phyloP scores from a whole-genome alignment of 2,329 filamentous ascomycete species.

The Fusarium sp. region DNA sequence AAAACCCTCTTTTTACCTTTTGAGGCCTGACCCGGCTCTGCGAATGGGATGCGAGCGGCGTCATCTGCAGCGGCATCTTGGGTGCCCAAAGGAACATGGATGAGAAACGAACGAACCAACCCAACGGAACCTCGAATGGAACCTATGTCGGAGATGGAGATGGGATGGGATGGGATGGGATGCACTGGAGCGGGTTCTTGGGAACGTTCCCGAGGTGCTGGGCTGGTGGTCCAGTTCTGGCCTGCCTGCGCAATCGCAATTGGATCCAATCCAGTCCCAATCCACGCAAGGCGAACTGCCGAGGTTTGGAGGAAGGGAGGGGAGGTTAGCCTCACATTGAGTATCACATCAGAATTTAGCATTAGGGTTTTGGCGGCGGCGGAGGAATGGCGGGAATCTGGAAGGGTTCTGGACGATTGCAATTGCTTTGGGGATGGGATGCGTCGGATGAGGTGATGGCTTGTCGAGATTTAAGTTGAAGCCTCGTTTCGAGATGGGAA shows the following conservation, averaged over 20 bases:
- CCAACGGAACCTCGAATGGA: constrained; percentile 9
- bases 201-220: background rate
- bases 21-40: background rate
- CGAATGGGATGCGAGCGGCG: constrained; percentile 29
- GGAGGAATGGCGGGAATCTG: background rate
- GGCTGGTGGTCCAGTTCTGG: background rate
- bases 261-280: background rate
- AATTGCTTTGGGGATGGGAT: background rate
- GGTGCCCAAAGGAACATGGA: constrained; percentile 26
- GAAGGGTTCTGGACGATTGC: background rate
- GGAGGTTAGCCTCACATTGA: background rate
- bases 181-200: background rate
- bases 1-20: background rate
- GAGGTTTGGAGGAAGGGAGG: background rate
- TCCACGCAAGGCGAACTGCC: background rate
- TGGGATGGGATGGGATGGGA: background rate
- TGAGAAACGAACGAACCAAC: constrained; percentile 21
- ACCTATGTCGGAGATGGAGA: background rate
- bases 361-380: background rate
- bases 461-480: background rate
- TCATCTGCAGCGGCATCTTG: constrained; percentile 18
- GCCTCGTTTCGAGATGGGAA: background rate
- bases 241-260: background rate
- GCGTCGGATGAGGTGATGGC: background rate
- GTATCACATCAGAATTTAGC: background rate